phyloP scores from a whole-genome alignment of 2,329 filamentous ascomycete genomes.

The Sporothrix inflata region DNA sequence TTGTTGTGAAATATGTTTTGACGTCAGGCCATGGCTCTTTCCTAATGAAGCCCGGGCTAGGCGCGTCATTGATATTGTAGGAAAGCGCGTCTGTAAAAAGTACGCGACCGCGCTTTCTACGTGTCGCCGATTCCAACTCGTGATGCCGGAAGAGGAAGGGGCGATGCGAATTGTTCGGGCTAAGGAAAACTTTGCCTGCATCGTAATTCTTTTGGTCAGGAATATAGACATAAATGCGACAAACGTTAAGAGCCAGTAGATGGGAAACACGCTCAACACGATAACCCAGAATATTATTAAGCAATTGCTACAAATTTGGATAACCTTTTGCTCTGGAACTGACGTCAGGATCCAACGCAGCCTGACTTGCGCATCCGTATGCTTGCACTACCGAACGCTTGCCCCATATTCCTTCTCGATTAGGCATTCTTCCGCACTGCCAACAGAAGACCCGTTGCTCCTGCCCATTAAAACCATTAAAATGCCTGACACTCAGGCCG shows the following conservation, averaged over 20 bases:
- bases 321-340: not conserved
- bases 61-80: not conserved
- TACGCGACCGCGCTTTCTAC: not conserved
- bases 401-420: not conserved
- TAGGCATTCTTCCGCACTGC: slow-evolving; percentile 6
- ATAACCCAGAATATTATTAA: not conserved
- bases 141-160: not conserved
- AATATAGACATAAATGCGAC: no score
- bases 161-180: not conserved
- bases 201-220: no score
- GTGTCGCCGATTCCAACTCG: not conserved
- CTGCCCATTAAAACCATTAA: not conserved
- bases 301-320: not conserved
- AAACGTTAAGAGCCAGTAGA: no score
- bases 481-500: not conserved
- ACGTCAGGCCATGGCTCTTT: not conserved
- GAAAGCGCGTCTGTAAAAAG: not conserved
- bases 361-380: not conserved
- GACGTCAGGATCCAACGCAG: not conserved
- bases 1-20: not conserved
- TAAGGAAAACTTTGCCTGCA: not conserved
- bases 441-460: not conserved
- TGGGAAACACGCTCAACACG: no score
- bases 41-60: not conserved
- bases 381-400: not conserved